phyloP scores from a whole-genome alignment of 2,329 filamentous ascomycete species.

The Ascochyta clinopodiicola region DNA sequence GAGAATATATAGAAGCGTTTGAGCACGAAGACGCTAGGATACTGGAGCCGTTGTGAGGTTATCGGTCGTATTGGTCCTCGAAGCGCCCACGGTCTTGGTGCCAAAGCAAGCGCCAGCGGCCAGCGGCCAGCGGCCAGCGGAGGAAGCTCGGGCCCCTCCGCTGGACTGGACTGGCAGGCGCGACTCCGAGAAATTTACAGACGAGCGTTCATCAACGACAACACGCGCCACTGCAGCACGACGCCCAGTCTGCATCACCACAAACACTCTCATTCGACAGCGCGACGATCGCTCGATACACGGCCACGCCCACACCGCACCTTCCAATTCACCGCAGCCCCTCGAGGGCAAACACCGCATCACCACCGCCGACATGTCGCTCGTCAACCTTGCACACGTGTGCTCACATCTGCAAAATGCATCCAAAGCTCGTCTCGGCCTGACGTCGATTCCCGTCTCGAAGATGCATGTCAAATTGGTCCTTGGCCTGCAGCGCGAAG shows the following conservation, averaged over 20 bases:
- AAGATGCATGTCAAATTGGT: slow-evolving; percentile 80
- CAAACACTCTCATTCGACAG: neutral
- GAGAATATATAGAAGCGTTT: slow-evolving; percentile 27
- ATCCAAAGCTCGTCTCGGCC: slow-evolving; percentile 78
- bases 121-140: neutral
- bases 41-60: slow-evolving; percentile 11
- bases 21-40: slow-evolving; percentile 19
- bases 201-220: slow-evolving; percentile 23
- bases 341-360: slow-evolving; percentile 33
- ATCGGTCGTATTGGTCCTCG: slow-evolving; percentile 25
- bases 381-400: slow-evolving; percentile 77
- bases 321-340: slow-evolving; percentile 26
- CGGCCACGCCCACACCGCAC: neutral
- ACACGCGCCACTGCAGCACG: slow-evolving; percentile 33
- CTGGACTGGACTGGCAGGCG: slow-evolving; percentile 19
- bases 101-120: slow-evolving; percentile 20
- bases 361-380: slow-evolving; percentile 63
- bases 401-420: slow-evolving; percentile 94
- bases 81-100: slow-evolving; percentile 42
- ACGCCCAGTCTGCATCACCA: slow-evolving; percentile 15
- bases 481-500: slow-evolving; percentile 79
- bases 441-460: slow-evolving; percentile 81
- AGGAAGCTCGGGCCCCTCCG: slow-evolving; percentile 1
- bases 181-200: slow-evolving; percentile 42
- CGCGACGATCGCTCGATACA: neutral